Base-by-base conservation (phyloP, 306 rosid genomes). In the Astragalus membranaceus region DNA sequence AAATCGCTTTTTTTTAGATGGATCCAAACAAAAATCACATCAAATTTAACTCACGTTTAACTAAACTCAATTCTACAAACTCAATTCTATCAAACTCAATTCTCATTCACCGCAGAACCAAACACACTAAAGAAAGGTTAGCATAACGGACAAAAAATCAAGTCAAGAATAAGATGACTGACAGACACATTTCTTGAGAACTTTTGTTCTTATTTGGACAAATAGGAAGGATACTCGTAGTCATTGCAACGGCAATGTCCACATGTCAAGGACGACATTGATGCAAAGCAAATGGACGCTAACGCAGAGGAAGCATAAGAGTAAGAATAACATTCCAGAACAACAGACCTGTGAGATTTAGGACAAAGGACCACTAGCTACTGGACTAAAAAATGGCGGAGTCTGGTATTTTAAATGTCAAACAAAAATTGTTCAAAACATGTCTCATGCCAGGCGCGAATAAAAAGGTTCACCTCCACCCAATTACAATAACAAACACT, bases 401-500 rank as follows among this genome's bases (percentile, higher is more conserved):
- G 75, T 74, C 80, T 59, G 75, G 82, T 79, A 81, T 70, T 80
- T 67, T 61, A 76, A 75, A 68, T 68, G 46, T 59, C 72, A 77
- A 84, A 76, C 80, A 82, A 63, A 20, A 80, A 81, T 58, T 73
- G 74, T 80, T 79, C 76, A 70, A 77, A 77, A 68, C 43, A 81
- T 64, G 56, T 64, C 77, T 80, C 74, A 74, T 67, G 70, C 84
- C 75, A 82, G 75, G 70, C 71, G 73, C 69, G 42, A 64, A 70
- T 61, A 70, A 75, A 81, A 64, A 69, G 51, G 75, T 73, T 74
- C 79, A 74, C 78, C 91, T 63, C 81, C 86, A 77, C 77, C 75
- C 65, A 72, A 36, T 33, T 69, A 79, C 64, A 75, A 57, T 10
- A 69, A 73, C 49, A 55, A 64, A 55, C 77, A 78, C 67, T 84